Evolutionary conservation across 257 asterid species (phyloP).

Genomic region (Phtheirospermum japonicum): DNA sequence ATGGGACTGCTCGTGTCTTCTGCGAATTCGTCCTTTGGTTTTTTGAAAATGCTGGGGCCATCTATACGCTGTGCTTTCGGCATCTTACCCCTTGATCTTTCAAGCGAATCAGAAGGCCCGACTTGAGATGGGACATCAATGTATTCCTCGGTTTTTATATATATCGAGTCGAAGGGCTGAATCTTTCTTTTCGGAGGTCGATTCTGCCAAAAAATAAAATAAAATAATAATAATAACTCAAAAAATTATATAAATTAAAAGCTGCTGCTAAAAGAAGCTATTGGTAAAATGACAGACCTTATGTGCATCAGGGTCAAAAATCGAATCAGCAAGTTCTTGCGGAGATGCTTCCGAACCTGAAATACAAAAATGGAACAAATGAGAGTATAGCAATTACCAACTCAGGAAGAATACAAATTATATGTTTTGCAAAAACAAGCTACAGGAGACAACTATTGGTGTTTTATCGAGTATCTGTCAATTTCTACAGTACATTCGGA

Average conservation of each 20-base stretch:
- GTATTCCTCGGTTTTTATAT: conserved; percentile 52
- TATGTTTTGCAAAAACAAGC: too few relatives aligned
- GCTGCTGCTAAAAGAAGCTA: conserved; percentile 8
- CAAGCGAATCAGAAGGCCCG: conserved; percentile 41
- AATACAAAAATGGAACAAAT: conserved; percentile 7
- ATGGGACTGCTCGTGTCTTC: conserved; percentile 37
- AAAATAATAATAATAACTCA: neutral
- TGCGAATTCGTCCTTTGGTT: conserved; percentile 54
- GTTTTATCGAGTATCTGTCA: neutral
- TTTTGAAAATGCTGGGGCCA: conserved; percentile 41
- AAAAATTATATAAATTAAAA: neutral
- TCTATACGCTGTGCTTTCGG: conserved; percentile 46
- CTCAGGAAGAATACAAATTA: conserved; percentile 18
- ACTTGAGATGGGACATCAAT: conserved; percentile 33
- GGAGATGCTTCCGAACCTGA: conserved; percentile 77
- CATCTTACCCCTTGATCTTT: conserved; percentile 65
- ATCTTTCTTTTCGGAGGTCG: conserved; percentile 32
- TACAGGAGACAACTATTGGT: too few relatives aligned
- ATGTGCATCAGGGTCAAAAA: conserved; percentile 39
- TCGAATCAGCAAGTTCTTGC: conserved; percentile 62
- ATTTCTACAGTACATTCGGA: too few relatives aligned
- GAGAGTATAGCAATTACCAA: conserved; percentile 17
- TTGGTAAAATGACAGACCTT: conserved; percentile 38
- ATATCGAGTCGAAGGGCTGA: conserved; percentile 26
- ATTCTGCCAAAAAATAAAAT: conserved; percentile 33